These are phyloP conservation scores for Candida pseudoglaebosa DNA, from an alignment of 805 yeast genomes.

Conservation along the genomic window DNA sequence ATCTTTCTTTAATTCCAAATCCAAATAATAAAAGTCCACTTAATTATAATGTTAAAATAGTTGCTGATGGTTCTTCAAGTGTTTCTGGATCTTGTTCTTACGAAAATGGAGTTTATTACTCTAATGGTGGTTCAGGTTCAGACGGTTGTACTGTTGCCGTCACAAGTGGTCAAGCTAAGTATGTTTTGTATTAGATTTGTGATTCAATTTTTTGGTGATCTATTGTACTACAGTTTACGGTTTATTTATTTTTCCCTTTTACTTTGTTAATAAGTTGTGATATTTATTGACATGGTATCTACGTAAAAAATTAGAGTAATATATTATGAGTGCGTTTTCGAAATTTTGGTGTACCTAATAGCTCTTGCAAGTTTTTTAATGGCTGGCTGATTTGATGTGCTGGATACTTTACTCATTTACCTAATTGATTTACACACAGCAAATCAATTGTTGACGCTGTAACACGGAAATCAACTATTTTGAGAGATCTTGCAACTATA, in stretches of 20 bases:
- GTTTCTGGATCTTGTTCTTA: conserved; percentile 73
- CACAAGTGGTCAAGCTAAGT: conserved; percentile 75
- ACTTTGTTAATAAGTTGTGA: background rate
- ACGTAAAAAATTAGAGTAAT: background rate
- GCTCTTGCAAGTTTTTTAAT: no score
- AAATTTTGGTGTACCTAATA: no score
- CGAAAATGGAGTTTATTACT: conserved; percentile 71
- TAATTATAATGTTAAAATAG: conserved; percentile 42
- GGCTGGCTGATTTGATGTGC: no score
- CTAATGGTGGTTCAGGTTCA: conserved; percentile 53
- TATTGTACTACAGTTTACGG: background rate
- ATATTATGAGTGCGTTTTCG: background rate
- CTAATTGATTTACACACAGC: no score
- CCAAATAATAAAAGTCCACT: conserved; percentile 56
- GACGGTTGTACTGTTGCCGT: conserved; percentile 96
- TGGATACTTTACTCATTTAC: no score
- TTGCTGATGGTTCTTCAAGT: conserved; percentile 42
- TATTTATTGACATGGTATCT: background rate
- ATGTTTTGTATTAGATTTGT: conserved; percentile 56
- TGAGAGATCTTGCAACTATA: no score
- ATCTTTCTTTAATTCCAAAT: conserved; percentile 72
- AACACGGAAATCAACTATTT: no score
- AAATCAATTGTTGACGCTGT: no score
- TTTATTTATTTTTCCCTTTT: background rate
- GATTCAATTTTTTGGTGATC: background rate